Percentiles rank a stretch among this genome's conserved stretches.
Evolutionary conservation across 345 rosid species (phyloP).

Genomic region (Linum usitatissimum): DNA sequence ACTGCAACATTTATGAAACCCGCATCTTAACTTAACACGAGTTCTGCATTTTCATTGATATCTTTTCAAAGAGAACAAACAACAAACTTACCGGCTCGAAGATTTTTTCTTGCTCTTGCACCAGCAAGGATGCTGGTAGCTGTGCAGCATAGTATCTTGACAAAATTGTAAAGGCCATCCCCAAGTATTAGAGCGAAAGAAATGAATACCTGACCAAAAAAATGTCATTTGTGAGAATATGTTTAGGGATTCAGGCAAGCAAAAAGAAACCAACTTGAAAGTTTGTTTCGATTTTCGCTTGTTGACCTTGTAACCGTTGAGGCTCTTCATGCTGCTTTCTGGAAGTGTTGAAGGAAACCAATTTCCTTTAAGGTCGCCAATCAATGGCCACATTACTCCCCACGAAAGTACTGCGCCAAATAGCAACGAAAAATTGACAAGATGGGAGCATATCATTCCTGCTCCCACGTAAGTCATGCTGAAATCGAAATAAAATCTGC

Average conservation of each 20-base stretch:
- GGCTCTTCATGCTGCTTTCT: slow-evolving; percentile 75
- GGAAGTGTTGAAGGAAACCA: slow-evolving; percentile 55
- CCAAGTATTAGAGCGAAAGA: slow-evolving; percentile 77
- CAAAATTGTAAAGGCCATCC: slow-evolving; percentile 86
- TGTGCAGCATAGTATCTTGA: slow-evolving; percentile 58
- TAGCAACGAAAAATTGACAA: slow-evolving; percentile 79
- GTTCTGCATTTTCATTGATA: too few species aligned
- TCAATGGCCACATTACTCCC: slow-evolving; percentile 96
- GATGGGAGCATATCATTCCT: slow-evolving; percentile 94
- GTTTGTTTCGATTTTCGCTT: not conserved
- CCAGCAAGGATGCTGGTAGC: slow-evolving; percentile 35
- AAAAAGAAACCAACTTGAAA: not conserved
- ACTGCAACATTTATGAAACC: slow-evolving; percentile 14
- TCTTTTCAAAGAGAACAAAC: not conserved
- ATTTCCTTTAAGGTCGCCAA: slow-evolving; percentile 49
- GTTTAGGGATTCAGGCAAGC: not conserved
- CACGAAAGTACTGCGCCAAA: slow-evolving; percentile 81
- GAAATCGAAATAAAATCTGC: slow-evolving; percentile 88
- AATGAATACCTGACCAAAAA: slow-evolving; percentile 49
- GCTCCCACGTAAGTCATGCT: slow-evolving; percentile 86
- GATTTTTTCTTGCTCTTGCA: slow-evolving; percentile 18
- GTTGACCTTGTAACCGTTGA: slow-evolving; percentile 74
- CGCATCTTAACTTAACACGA: too few species aligned
- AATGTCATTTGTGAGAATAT: not conserved
- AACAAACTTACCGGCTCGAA: slow-evolving; percentile 29